Base-by-base conservation (phyloP, 208 protist species). In the Wallacemonas collosoma region DNA sequence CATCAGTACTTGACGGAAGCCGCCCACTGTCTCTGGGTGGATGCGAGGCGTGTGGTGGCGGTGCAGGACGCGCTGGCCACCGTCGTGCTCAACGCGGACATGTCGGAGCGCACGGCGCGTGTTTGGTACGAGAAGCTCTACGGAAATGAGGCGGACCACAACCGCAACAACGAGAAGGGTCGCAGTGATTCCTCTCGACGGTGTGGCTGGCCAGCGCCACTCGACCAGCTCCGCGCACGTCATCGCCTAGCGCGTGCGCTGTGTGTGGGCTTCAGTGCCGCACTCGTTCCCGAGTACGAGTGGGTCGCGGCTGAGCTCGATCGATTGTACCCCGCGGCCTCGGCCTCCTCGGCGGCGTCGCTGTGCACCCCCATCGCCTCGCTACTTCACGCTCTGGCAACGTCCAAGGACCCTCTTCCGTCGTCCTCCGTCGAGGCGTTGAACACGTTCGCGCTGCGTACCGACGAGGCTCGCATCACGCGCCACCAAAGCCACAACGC, bases 201-300 rank as follows among this genome's bases (percentile, higher is more conserved):
- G 26, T 26, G 26, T 26, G 45, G 45, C 8, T 50, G 45, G 45
- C 1, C 45, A 12, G 8, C 45, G 8, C 6, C 45, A 12, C 45
- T 26, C 0, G 26, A 50, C 2, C 41, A 45, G 40, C 58, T 74
- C 9, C 70, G 45, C 3, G 47, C 3, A n/a, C 45, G 48, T 3
- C 47, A 74, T 6, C 11, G 9, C 8, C n/a, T 61, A 3, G 70
- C 70, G 38, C 70, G 60, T 12, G 4, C 43, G 3, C 9, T 74
- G 58, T 74, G 70, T 36, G 9, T 45, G 48, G 70, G 70, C 48
- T 74, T 74, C 61, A 58, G 50, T 26, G 39, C 60, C 2, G 58
- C 45, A 9, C 35, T 64, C 17, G 55, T 71, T 5, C 39, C 53
- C 14, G 44, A 48, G n/a, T 71, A 26, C 38, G 67, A 71, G 48